These are phyloP conservation scores for Fusarium tricinctum DNA, from an alignment of 2,329 filamentous ascomycete species.

Conservation along the genomic window DNA sequence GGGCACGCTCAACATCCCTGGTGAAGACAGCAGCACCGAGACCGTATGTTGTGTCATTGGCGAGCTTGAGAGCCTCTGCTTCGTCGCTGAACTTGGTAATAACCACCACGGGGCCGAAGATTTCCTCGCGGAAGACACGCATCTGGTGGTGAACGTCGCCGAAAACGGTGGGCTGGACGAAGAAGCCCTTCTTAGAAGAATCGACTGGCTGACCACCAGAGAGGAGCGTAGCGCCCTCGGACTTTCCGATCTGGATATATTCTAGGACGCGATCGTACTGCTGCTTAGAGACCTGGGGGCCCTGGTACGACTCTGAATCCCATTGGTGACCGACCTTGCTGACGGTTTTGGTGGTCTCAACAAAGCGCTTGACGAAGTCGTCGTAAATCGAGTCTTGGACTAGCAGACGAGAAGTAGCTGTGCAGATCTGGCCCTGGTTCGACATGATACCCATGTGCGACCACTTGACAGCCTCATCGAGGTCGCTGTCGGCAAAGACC, in stretches of 20 bases:
- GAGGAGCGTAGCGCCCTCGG: slow-evolving; percentile 48
- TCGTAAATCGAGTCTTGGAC: slow-evolving; percentile 88
- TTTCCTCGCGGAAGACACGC: slow-evolving; percentile 91
- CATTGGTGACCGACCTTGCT: slow-evolving; percentile 54
- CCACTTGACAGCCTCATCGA: slow-evolving; percentile 80
- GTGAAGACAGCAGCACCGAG: slow-evolving; percentile 86
- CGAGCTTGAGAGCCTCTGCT: slow-evolving; percentile 79
- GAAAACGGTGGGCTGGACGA: slow-evolving; percentile 91
- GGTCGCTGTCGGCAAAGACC: slow-evolving; percentile 80
- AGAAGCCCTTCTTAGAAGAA: slow-evolving; percentile 82
- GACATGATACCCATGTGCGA: slow-evolving; percentile 77
- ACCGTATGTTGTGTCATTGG: slow-evolving; percentile 82
- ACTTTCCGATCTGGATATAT: slow-evolving; percentile 65
- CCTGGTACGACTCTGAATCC: slow-evolving; percentile 55
- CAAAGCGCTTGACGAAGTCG: slow-evolving; percentile 83
- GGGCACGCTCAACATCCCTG: slow-evolving; percentile 81
- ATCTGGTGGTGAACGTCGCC: slow-evolving; percentile 74
- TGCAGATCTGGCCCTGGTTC: slow-evolving; percentile 74
- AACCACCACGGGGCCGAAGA: slow-evolving; percentile 87
- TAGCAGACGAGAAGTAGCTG: slow-evolving; percentile 83
- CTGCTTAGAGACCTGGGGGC: slow-evolving; percentile 67
- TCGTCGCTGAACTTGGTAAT: slow-evolving; percentile 86
- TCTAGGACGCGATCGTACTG: slow-evolving; percentile 76
- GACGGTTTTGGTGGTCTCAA: slow-evolving; percentile 73
- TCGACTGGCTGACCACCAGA: slow-evolving; percentile 54